These are phyloP conservation scores for Diplosphaera chodatii DNA, from an alignment of 139 green algal genomes.

Conservation along the genomic window DNA sequence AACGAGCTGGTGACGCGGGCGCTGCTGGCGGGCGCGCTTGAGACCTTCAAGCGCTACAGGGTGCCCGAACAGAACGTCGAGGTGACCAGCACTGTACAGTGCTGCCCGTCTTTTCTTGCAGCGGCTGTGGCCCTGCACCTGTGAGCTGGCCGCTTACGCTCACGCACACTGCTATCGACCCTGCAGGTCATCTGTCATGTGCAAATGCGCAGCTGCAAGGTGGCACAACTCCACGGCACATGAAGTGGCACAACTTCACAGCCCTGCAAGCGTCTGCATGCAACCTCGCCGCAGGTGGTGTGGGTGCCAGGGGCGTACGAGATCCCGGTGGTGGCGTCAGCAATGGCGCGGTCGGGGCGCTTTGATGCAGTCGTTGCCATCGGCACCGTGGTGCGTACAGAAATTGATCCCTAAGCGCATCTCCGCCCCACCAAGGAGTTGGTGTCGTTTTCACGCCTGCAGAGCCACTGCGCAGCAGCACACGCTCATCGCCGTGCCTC, in stretches of 20 bases:
- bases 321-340: conserved; percentile 85
- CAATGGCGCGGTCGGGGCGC: conserved; percentile 78
- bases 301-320: conserved; percentile 97
- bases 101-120: not conserved
- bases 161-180: not conserved
- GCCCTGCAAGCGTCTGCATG: not conserved
- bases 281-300: conserved; percentile 48
- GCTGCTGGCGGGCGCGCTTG: conserved; percentile 77
- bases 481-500: too few relatives aligned
- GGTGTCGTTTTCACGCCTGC: too few relatives aligned
- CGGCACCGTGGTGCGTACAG: conserved; percentile 71
- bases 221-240: not conserved
- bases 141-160: not conserved
- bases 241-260: not conserved
- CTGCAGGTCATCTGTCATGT: too few relatives aligned
- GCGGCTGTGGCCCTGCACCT: not conserved
- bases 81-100: conserved; percentile 23
- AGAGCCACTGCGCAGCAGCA: too few relatives aligned
- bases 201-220: too few relatives aligned
- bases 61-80: conserved; percentile 53
- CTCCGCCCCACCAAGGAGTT: too few relatives aligned
- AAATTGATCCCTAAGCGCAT: too few relatives aligned
- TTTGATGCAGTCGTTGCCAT: conserved; percentile 89
- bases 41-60: conserved; percentile 66
- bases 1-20: conserved; percentile 93